These are phyloP conservation scores for Madurella mycetomatis DNA, from an alignment of 2,329 filamentous ascomycete species.

Conservation along the genomic window DNA sequence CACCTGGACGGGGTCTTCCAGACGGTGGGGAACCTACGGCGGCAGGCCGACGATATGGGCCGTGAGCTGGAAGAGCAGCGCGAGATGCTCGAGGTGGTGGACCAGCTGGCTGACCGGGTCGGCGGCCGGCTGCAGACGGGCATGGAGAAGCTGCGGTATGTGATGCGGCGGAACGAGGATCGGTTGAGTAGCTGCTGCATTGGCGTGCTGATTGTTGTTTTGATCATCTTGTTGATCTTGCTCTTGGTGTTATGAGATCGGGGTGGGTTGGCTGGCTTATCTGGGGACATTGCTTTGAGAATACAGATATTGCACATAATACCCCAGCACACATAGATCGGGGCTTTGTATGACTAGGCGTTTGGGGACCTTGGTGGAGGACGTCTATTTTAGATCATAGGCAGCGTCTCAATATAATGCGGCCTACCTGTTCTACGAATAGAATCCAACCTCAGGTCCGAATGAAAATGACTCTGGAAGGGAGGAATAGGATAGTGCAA, in stretches of 20 bases:
- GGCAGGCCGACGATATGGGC: constrained; percentile 94
- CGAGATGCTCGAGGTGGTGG: constrained; percentile 81
- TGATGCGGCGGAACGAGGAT: constrained; percentile 90
- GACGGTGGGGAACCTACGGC: constrained; percentile 84
- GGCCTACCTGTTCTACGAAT: constrained; percentile 1
- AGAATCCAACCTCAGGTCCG: no score
- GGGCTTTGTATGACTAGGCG: constrained; percentile 9
- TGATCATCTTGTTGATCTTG: constrained; percentile 81
- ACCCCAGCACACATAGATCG: constrained; percentile 7
- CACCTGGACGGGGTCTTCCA: constrained; percentile 88
- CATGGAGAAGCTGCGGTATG: constrained; percentile 77
- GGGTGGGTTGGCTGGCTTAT: not conserved
- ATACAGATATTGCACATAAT: not conserved
- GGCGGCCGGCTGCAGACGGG: constrained; percentile 80
- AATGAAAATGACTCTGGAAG: no score
- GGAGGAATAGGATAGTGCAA: no score
- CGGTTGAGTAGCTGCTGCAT: constrained; percentile 85
- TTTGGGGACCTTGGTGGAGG: constrained; percentile 16
- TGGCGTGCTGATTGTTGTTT: constrained; percentile 76
- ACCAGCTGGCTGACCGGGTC: constrained; percentile 80
- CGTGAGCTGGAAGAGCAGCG: constrained; percentile 92
- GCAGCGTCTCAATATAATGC: not conserved
- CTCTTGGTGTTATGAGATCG: constrained; percentile 55
- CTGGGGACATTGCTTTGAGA: not conserved
- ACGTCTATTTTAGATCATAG: not conserved